Percentiles rank a stretch among this genome's conserved stretches.
phyloP scores from a whole-genome alignment of 106 monocot genomes.

The Dendrobium officinale region DNA sequence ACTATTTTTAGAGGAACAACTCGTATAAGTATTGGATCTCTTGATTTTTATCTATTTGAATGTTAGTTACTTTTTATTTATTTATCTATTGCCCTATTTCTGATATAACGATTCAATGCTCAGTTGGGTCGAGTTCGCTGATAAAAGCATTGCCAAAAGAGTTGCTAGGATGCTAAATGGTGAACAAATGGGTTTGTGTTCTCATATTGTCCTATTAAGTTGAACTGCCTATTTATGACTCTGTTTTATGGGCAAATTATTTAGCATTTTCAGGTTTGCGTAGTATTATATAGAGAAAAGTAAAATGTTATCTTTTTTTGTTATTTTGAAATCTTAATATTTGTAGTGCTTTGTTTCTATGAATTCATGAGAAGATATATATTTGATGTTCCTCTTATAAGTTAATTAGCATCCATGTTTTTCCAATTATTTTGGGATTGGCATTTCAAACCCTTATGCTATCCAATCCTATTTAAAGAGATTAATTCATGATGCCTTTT shows the following conservation, averaged over 20 bases:
- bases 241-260: neutral
- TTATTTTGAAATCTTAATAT: too few species aligned
- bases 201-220: neutral
- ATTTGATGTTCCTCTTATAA: neutral
- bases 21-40: neutral
- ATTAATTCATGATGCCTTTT: neutral
- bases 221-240: neutral
- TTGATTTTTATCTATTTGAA: neutral
- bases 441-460: neutral
- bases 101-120: constrained; percentile 4
- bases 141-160: constrained; percentile 71
- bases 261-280: neutral
- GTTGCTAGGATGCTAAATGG: constrained; percentile 83
- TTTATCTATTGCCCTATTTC: neutral
- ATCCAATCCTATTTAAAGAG: neutral
- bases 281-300: neutral
- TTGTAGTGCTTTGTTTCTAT: too few species aligned
- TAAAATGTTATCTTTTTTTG: too few species aligned
- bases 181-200: constrained; percentile 74
- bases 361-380: too few species aligned
- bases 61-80: neutral
- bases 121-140: constrained; percentile 93
- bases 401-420: neutral
- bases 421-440: neutral
- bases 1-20: neutral